Percentiles rank a stretch among this genome's conserved stretches.
These are phyloP conservation scores for Barnettozyma hawaiiensis DNA, from an alignment of 1,139 yeast species.

Conservation along the genomic window DNA sequence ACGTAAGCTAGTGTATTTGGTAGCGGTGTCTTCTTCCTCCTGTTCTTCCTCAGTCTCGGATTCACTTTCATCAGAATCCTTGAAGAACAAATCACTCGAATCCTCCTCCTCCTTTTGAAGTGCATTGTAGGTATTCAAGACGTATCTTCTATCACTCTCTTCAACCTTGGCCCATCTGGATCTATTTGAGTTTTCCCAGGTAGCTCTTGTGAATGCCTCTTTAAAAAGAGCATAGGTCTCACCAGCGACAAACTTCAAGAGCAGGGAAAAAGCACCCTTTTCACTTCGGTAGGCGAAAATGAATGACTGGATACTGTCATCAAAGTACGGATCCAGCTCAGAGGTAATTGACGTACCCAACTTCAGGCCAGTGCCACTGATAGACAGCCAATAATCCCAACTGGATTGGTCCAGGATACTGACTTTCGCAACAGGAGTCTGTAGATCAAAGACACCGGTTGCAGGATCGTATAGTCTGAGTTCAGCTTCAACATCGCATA, in stretches of 20 bases:
- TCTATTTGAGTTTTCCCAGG: slow-evolving; percentile 59
- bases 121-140: slow-evolving; percentile 43
- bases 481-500: slow-evolving; percentile 30
- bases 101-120: slow-evolving; percentile 32
- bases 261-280: slow-evolving; percentile 50
- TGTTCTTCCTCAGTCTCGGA: slow-evolving; percentile 31
- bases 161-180: slow-evolving; percentile 42
- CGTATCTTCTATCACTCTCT: slow-evolving; percentile 42
- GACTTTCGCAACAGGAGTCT: slow-evolving; percentile 32
- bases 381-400: slow-evolving; percentile 50
- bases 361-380: slow-evolving; percentile 29
- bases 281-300: slow-evolving; percentile 51
- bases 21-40: slow-evolving; percentile 22
- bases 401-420: slow-evolving; percentile 42
- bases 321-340: slow-evolving; percentile 60
- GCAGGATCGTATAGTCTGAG: slow-evolving; percentile 54
- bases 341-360: slow-evolving; percentile 43
- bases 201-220: slow-evolving; percentile 41
- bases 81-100: slow-evolving; percentile 8
- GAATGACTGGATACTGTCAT: slow-evolving; percentile 51
- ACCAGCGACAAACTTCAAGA: slow-evolving; percentile 46
- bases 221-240: slow-evolving; percentile 48
- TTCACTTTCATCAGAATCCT: slow-evolving; percentile 17
- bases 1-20: slow-evolving; percentile 22
- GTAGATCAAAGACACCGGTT: slow-evolving; percentile 44